A percentile compares a stretch with the other conserved stretches of the same genome.
Conservation (phyloP, 192 early-diverging fungal species). For the Allomyces javanicus region DNA sequence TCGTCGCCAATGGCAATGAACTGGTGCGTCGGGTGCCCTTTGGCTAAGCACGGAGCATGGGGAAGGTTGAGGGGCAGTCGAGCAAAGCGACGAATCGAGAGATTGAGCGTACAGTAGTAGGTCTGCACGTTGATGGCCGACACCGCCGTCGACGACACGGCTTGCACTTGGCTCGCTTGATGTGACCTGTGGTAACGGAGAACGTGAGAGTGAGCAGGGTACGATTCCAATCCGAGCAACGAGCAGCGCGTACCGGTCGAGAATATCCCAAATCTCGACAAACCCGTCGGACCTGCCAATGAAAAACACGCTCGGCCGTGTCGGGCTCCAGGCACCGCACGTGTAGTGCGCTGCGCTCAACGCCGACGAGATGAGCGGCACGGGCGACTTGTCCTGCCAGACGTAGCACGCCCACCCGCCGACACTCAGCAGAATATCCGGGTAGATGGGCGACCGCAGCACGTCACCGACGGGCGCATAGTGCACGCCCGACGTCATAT, state of each 20-base stretch:
- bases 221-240: no score
- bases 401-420: conserved; percentile 42
- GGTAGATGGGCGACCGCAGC: conserved; percentile 39
- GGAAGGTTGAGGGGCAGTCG: no score
- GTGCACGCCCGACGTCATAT: conserved; percentile 23
- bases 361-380: conserved; percentile 1
- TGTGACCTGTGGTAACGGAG: conserved; percentile 10
- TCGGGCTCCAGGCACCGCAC: conserved; percentile 37
- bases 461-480: conserved; percentile 34
- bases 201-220: neutral
- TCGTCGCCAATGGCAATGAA: conserved; percentile 43
- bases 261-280: conserved; percentile 39
- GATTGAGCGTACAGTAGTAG: neutral
- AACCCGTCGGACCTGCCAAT: conserved; percentile 33
- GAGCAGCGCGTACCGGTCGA: conserved; percentile 19
- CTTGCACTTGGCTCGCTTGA: conserved; percentile 22
- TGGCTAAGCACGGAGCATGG: neutral
- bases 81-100: no score
- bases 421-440: conserved; percentile 31
- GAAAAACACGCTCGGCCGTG: conserved; percentile 41
- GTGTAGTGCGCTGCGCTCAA: conserved; percentile 3
- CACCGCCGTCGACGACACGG: conserved; percentile 25
- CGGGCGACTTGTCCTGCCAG: conserved; percentile 30
- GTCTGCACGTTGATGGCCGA: conserved; percentile 26
- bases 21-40: conserved; percentile 11